Percentiles rank a stretch among this genome's conserved stretches.
phyloP scores from a whole-genome alignment of 352 stramenopile species.

The Pythium aristosporum region DNA sequence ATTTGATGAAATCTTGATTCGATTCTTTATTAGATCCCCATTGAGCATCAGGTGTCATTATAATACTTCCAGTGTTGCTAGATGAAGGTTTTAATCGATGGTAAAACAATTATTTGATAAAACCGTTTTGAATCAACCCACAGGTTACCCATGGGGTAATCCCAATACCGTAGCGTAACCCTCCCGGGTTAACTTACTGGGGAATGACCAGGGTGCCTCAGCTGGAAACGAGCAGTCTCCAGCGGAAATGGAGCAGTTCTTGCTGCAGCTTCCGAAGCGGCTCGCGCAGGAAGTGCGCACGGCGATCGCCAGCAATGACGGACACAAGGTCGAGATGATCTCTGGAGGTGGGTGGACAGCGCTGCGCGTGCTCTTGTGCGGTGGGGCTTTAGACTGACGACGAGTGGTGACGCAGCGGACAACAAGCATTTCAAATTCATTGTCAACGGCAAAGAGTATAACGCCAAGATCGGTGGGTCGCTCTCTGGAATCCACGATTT shows the following conservation, averaged over 20 bases:
- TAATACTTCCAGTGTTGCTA: no score
- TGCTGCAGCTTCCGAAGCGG: constrained; percentile 84
- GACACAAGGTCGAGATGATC: constrained; percentile 71
- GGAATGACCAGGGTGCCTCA: not conserved
- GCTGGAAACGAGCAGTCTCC: not conserved
- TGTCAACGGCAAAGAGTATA: constrained; percentile 76
- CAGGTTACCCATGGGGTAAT: not conserved
- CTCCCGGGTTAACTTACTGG: constrained; percentile 6
- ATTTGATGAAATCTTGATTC: no score
- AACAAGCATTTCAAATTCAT: constrained; percentile 85
- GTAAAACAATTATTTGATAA: no score
- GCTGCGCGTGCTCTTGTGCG: no score
- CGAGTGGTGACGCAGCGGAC: constrained; percentile 45
- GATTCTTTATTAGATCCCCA: no score
- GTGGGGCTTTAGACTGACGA: not conserved
- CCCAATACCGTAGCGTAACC: not conserved
- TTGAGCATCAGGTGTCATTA: no score
- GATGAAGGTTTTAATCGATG: no score
- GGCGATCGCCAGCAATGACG: constrained; percentile 60
- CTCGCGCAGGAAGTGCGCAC: constrained; percentile 70
- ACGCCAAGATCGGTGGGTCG: constrained; percentile 68
- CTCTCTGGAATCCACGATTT: no score
- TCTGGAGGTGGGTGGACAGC: constrained; percentile 50
- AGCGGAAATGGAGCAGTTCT: constrained; percentile 80
- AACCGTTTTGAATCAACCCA: no score